phyloP scores from a whole-genome alignment of 2,329 filamentous ascomycete genomes.

The Pestalotiopsis sp. region DNA sequence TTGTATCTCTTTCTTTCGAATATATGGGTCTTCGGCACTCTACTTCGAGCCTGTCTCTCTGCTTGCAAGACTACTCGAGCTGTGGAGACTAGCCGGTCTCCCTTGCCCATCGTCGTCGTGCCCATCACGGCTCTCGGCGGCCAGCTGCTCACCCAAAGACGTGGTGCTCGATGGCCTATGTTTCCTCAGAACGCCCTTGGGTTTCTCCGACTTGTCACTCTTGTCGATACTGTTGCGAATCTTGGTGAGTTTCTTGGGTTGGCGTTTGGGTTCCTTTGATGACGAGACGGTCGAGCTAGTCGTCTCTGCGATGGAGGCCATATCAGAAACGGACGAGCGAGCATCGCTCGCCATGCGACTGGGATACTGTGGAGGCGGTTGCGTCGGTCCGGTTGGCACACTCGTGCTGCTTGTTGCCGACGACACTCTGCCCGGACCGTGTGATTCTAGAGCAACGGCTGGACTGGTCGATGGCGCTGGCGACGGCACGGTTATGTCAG shows the following conservation, averaged over 20 bases:
- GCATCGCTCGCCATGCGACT: constrained; percentile 38
- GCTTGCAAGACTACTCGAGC: neutral
- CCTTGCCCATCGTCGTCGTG: neutral
- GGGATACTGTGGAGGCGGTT: constrained; percentile 21
- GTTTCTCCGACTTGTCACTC: constrained; percentile 29
- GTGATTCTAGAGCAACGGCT: constrained; percentile 16
- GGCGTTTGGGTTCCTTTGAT: constrained; percentile 24
- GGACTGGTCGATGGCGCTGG: constrained; percentile 24
- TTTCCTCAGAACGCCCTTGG: constrained; percentile 40
- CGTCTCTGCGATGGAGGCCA: constrained; percentile 24
- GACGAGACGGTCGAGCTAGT: constrained; percentile 19
- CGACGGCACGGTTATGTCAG: constrained; percentile 14
- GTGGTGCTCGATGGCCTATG: constrained; percentile 34
- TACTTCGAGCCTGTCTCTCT: neutral
- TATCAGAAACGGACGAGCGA: constrained; percentile 32
- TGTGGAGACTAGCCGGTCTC: neutral
- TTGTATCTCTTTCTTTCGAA: neutral
- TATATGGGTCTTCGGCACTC: neutral
- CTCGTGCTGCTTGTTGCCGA: constrained; percentile 15
- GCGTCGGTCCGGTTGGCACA: constrained; percentile 6
- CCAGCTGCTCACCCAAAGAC: constrained; percentile 17
- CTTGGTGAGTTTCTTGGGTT: constrained; percentile 46
- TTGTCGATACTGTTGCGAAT: constrained; percentile 39
- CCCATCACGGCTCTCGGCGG: constrained; percentile 2
- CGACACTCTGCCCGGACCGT: constrained; percentile 8